Base-by-base conservation (phyloP, 2,329 filamentous ascomycete genomes). In the Trichophyton verrucosum region DNA sequence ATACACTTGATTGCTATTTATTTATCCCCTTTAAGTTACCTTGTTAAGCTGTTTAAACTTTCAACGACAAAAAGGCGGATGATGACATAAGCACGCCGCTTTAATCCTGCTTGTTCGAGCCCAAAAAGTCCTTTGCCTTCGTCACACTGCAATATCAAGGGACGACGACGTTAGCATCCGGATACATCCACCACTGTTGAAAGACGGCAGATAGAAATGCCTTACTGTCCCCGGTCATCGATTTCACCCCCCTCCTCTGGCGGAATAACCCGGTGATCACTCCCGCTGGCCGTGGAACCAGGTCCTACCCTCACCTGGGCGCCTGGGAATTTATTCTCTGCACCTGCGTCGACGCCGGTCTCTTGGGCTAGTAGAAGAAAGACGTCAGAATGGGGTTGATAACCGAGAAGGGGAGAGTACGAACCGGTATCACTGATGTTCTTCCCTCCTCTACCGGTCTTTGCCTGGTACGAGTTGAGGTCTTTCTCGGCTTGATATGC, bases 301-400 rank as follows among this genome's bases (percentile, higher is more conserved):
- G 67, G 70, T 30, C 75, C 75, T 38, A 74, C 75, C 53, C 71
- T 69, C n/a, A 76, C 70, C 13, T 68, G 66, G 3, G 68, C 66
- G 9, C 73, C 68, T 11, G 68, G 66, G 67, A 77, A 77, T 60
- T 72, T 72, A 58, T 69, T 67, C 30, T 73, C 67, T 30, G 69
- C 74, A 61, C 69, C 68, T 65, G 72, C 71, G 61, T 77, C 70
- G 62, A 77, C 70, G 30, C 74, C 75, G 22, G 75, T 76, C 63
- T 77, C 75, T 22, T 67, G 55, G 24, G 71, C 74, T 76, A 40
- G 46, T 38, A 38, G 8, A 38, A n/a, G 38, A 55, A 55, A 46
- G 46, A 36, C 46, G 24, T 40, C 4, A 20, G 36, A 20, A 17
- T 40, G 38, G 3, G 61, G 58, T 15, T 11, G 24, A 3, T 4